Evolutionary conservation across 2,329 filamentous ascomycete genomes (phyloP).

Genomic region (Colletotrichum sp.): DNA sequence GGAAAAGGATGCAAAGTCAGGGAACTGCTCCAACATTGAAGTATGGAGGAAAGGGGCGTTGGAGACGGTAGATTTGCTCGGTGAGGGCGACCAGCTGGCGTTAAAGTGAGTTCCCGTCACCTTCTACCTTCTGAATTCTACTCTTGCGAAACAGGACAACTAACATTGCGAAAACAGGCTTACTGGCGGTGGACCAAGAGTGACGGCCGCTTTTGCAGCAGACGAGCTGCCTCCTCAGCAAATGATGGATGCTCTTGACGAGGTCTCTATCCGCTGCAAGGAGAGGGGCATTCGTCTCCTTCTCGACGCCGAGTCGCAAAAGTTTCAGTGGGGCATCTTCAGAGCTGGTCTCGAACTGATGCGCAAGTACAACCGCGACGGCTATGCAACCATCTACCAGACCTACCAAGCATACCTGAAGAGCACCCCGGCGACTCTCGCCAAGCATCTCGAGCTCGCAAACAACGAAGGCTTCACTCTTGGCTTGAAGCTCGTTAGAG

Average conservation of each 20-base stretch:
- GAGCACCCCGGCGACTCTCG: slow-evolving; percentile 59
- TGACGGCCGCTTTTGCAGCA: slow-evolving; percentile 69
- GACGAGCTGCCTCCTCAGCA: slow-evolving; percentile 65
- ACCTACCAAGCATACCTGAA: slow-evolving; percentile 83
- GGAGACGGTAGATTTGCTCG: slow-evolving; percentile 75
- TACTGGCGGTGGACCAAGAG: slow-evolving; percentile 79
- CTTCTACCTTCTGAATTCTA: not conserved
- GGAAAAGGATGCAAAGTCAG: slow-evolving; percentile 51
- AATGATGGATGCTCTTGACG: slow-evolving; percentile 73
- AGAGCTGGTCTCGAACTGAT: slow-evolving; percentile 78
- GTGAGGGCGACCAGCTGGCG: slow-evolving; percentile 65
- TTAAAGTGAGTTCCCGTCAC: slow-evolving; percentile 52
- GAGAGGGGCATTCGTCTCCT: slow-evolving; percentile 74
- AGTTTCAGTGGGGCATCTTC: slow-evolving; percentile 79
- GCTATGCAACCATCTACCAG: slow-evolving; percentile 74
- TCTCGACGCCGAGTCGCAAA: slow-evolving; percentile 85
- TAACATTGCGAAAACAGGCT: slow-evolving; percentile 51
- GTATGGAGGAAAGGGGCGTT: slow-evolving; percentile 78
- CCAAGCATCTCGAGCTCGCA: slow-evolving; percentile 63
- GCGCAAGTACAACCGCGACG: slow-evolving; percentile 71
- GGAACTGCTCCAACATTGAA: slow-evolving; percentile 60
- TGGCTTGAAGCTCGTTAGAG: slow-evolving; percentile 77
- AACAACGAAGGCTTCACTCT: slow-evolving; percentile 65
- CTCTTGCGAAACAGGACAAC: fast-evolving
- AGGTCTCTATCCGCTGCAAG: slow-evolving; percentile 74